These are phyloP conservation scores for Hemisphaericaspora subhashii DNA, from an alignment of 1,139 yeast species.

Conservation along the genomic window DNA sequence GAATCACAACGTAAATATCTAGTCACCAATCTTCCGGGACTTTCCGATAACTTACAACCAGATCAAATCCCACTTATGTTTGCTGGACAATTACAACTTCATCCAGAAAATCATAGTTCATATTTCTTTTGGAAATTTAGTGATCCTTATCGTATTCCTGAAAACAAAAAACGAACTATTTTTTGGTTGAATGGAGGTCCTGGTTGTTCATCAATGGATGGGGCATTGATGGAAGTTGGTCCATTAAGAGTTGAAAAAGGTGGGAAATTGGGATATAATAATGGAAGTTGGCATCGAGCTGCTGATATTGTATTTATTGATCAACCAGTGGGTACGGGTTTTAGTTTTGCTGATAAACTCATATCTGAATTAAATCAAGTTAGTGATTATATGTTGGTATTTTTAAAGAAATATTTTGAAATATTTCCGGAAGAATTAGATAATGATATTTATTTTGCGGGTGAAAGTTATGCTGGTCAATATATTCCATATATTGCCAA, in stretches of 20 bases:
- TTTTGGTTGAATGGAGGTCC: conserved; percentile 98
- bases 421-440: conserved; percentile 71
- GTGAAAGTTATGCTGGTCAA: conserved; percentile 97
- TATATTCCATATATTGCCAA: conserved; percentile 86
- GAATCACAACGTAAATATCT: conserved; percentile 27
- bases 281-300: conserved; percentile 83
- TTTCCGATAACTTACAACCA: conserved; percentile 29
- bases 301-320: conserved; percentile 85
- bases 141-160: conserved; percentile 34
- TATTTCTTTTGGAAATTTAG: conserved; percentile 80
- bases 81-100: conserved; percentile 68
- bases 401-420: conserved; percentile 65
- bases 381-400: conserved; percentile 60
- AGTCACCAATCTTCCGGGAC: conserved; percentile 45
- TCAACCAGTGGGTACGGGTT: conserved; percentile 96
- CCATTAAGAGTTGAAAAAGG: conserved; percentile 66
- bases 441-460: conserved; percentile 77
- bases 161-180: conserved; percentile 42
- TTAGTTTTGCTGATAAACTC: conserved; percentile 59
- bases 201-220: conserved; percentile 98
- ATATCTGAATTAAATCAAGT: conserved; percentile 61
- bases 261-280: conserved; percentile 51
- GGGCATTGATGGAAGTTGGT: conserved; percentile 91
- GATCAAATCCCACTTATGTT: conserved; percentile 54
- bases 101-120: conserved; percentile 54